Percentiles rank a stretch among this genome's conserved stretches.
Conservation (phyloP, 192 early-diverging fungal genomes). For the Entophlyctis luteolus region DNA sequence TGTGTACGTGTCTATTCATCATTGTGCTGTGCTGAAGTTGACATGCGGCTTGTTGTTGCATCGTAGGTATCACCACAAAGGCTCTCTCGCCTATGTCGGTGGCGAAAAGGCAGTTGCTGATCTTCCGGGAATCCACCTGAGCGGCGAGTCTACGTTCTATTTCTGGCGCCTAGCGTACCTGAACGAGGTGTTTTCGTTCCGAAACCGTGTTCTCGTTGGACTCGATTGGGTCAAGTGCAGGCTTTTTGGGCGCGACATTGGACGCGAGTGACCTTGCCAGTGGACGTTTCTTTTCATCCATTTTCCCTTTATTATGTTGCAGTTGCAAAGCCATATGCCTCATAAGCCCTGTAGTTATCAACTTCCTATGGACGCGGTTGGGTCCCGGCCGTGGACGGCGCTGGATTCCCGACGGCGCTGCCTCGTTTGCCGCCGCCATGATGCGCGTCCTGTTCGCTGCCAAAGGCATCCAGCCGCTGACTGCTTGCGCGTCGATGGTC, state of each 20-base stretch:
- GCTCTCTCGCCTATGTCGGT: conserved; percentile 88
- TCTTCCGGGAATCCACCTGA: conserved; percentile 60
- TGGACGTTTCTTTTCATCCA: too few species aligned
- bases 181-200: conserved; percentile 72
- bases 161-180: conserved; percentile 55
- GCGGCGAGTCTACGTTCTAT: conserved; percentile 46
- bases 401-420: too few species aligned
- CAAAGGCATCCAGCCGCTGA: too few species aligned
- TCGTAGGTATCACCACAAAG: conserved; percentile 81
- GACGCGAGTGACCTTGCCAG: conserved; percentile 88
- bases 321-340: too few species aligned
- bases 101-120: conserved; percentile 92
- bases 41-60: too few species aligned
- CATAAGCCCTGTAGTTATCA: too few species aligned
- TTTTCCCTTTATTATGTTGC: too few species aligned
- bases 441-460: too few species aligned
- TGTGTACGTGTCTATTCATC: background rate
- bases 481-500: too few species aligned
- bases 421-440: too few species aligned
- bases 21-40: background rate
- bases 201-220: conserved; percentile 76
- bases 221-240: conserved; percentile 90
- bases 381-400: too few species aligned
- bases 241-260: conserved; percentile 88
- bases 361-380: too few species aligned